A percentile compares a stretch with the other conserved stretches of the same genome.
Conservation (phyloP, 345 rosid species). For the Corymbia maculata region DNA sequence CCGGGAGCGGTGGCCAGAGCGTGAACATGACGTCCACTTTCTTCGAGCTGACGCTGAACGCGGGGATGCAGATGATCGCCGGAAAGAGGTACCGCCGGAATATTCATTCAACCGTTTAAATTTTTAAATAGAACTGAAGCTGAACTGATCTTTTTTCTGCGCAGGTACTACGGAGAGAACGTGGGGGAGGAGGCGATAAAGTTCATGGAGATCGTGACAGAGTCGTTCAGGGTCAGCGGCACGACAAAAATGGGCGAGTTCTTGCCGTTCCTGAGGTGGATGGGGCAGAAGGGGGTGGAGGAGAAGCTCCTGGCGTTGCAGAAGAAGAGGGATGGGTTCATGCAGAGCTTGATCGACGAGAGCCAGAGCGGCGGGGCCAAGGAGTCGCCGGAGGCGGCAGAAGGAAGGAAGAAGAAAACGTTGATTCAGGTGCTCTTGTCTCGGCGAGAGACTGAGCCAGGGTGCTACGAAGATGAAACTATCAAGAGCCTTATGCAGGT, state of each 20-base stretch:
- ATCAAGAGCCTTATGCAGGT: constrained; percentile 36
- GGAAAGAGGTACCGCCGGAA: constrained; percentile 20
- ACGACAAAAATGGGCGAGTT: constrained; percentile 29
- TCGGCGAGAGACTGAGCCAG: constrained; percentile 40
- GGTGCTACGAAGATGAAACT: constrained; percentile 30
- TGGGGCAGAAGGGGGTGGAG: constrained; percentile 24
- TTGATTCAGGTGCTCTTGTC: constrained; percentile 41
- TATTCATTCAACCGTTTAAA: neutral
- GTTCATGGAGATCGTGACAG: constrained; percentile 22
- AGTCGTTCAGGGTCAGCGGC: constrained; percentile 19
- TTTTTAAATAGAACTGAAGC: constrained; percentile 7
- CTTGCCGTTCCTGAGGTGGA: constrained; percentile 27
- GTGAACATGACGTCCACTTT: constrained; percentile 25
- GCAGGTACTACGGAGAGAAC: constrained; percentile 25
- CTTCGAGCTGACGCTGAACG: constrained; percentile 32
- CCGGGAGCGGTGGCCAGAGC: neutral
- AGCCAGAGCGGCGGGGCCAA: constrained; percentile 7
- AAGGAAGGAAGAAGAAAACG: constrained; percentile 19
- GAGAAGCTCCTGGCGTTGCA: constrained; percentile 3
- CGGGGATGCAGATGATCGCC: constrained; percentile 37
- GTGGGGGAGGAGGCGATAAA: constrained; percentile 16
- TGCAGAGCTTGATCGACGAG: constrained; percentile 45
- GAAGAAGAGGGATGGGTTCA: constrained; percentile 24
- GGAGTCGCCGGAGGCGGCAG: neutral
- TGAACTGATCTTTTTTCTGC: constrained; percentile 22